Evolutionary conservation across 2,329 filamentous ascomycete genomes (phyloP).

Genomic region (Pseudogymnoascus sp.): DNA sequence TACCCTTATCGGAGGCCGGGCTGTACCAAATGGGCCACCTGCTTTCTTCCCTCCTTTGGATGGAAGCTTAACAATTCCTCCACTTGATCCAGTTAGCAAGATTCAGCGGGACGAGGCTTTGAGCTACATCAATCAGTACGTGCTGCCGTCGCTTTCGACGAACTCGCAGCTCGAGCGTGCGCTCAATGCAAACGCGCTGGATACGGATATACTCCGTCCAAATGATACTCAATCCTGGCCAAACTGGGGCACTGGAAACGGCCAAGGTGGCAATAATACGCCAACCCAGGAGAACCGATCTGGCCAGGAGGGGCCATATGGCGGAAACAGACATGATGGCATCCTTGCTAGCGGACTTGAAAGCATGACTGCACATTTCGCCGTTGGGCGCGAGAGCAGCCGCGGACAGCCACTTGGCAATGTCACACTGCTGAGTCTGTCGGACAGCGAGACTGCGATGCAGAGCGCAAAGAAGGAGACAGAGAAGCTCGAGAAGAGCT

Average conservation of each 20-base stretch:
- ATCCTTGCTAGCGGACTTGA: slow-evolving; percentile 26
- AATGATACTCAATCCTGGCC: slow-evolving; percentile 23
- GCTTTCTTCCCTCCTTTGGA: slow-evolving; percentile 49
- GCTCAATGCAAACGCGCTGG: slow-evolving; percentile 26
- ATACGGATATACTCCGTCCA: slow-evolving; percentile 24
- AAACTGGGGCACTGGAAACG: slow-evolving; percentile 21
- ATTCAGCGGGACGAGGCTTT: slow-evolving; percentile 60
- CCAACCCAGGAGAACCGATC: slow-evolving; percentile 11
- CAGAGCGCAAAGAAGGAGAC: slow-evolving; percentile 49
- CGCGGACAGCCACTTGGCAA: slow-evolving; percentile 25
- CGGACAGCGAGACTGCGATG: slow-evolving; percentile 54
- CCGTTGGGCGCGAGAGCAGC: slow-evolving; percentile 23
- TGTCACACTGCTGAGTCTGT: slow-evolving; percentile 49
- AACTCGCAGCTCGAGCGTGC: slow-evolving; percentile 30
- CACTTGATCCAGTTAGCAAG: slow-evolving; percentile 54
- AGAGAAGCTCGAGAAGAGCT: slow-evolving; percentile 54
- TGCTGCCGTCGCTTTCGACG: slow-evolving; percentile 42
- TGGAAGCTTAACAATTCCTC: slow-evolving; percentile 30
- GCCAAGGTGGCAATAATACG: slow-evolving; percentile 11
- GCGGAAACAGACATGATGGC: slow-evolving; percentile 20
- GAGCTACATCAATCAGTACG: slow-evolving; percentile 62
- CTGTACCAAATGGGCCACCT: slow-evolving; percentile 56
- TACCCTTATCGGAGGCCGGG: slow-evolving; percentile 56
- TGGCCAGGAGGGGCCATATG: slow-evolving; percentile 16
- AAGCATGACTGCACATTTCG: slow-evolving; percentile 28